Evolutionary conservation across 106 monocot genomes (phyloP), one percentile per base, ranked within the genome.

Genomic region (Dendrobium officinale): DNA sequence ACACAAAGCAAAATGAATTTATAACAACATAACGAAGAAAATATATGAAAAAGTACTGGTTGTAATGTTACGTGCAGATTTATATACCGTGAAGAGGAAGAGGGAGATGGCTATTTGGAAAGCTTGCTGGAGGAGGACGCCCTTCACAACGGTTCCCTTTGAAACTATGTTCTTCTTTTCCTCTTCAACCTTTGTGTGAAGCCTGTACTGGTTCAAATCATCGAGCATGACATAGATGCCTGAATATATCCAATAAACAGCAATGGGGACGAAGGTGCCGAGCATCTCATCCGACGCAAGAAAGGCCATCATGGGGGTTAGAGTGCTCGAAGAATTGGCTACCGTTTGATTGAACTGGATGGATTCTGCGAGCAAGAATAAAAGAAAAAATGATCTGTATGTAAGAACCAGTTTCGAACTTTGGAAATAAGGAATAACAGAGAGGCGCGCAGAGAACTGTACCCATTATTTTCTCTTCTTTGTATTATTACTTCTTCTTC

Each of bases 201-300:
- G 72, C 20, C 92, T 55, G 55, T 90, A 92, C 15, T 83, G 24
- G 5, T 88, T 86, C 51, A 88, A 58, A 19, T 79, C 55, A 0
- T 80, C 90, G 51, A 92, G 29, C 74, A 87, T n/a, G 6, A 79
- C 75, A 51, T 95, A 95, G 6, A 92, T 22, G 40, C 92, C 92
- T 0, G 92, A 95, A 78, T 92, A 92, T 33, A 90, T 31, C 95
- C 90, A 95, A 75, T 95, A 95, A 3, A 95, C 90, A 0, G 77
- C 82, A 41, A 95, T 83, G 19, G 95, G 90, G 64, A 85, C 88
- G 22, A 95, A 83, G 24, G 88, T 87, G 72, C 88, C 86, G 41
- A 95, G 58, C 58, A 88, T 8, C 42, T 95, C 95, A 70, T 95
- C 92, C 40, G 92, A 90, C 26, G 81, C 74, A 29, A 6, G 73